Conservation (phyloP, 139 green algal genomes). For the Ettlia oleoabundans region DNA sequence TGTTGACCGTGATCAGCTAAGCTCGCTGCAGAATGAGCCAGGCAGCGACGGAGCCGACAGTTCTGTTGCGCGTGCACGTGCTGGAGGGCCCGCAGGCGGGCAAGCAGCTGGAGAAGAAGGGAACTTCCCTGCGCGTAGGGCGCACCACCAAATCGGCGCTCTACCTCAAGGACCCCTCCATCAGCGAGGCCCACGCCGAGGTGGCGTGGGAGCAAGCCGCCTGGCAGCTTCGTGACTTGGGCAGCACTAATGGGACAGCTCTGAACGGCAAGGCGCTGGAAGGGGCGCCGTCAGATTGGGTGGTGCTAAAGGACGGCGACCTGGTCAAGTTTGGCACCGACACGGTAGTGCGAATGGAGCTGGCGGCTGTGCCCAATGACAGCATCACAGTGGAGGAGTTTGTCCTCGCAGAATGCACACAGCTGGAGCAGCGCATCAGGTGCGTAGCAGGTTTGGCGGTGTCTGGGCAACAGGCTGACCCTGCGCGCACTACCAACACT, state of each 20-base stretch:
- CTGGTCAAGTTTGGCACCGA: constrained; percentile 24
- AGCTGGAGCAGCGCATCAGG: constrained; percentile 43
- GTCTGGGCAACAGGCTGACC: too few species aligned
- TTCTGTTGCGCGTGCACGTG: constrained; percentile 12
- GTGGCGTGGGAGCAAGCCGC: constrained; percentile 44
- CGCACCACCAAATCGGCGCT: constrained; percentile 48
- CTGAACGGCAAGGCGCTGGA: constrained; percentile 57
- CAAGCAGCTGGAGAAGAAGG: constrained; percentile 18
- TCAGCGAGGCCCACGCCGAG: constrained; percentile 76
- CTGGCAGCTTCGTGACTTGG: constrained; percentile 66
- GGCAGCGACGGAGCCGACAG: not conserved
- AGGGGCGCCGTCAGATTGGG: constrained; percentile 8
- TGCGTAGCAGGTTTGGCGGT: not conserved
- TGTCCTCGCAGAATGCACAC: constrained; percentile 30
- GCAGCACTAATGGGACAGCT: constrained; percentile 72
- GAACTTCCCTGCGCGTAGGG: constrained; percentile 17
- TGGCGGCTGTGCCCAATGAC: not conserved
- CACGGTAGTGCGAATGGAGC: constrained; percentile 8
- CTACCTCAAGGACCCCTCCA: constrained; percentile 67
- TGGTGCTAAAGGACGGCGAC: constrained; percentile 26
- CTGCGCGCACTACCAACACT: too few species aligned
- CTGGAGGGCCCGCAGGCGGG: constrained; percentile 25
- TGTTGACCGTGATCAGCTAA: not conserved
- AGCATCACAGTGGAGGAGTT: constrained; percentile 39
- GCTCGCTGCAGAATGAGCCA: not conserved